Conservation (phyloP, 257 asterid genomes). For the Ilex asprella region DNA sequence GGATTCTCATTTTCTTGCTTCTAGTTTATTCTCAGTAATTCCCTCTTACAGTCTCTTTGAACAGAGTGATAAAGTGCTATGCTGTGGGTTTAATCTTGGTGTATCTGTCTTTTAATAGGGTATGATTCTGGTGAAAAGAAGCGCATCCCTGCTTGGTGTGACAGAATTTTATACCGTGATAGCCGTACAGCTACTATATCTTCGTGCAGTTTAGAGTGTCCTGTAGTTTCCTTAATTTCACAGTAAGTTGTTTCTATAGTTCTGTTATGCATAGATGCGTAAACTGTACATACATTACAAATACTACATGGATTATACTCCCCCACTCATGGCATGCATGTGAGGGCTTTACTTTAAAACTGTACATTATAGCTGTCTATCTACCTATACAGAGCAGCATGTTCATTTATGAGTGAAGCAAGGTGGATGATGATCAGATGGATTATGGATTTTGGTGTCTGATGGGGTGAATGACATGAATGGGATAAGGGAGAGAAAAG, state of each 20-base stretch:
- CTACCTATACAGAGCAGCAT: too few species aligned
- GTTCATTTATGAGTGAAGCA: too few species aligned
- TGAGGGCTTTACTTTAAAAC: too few species aligned
- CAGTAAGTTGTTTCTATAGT: conserved; percentile 53
- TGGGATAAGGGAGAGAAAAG: too few species aligned
- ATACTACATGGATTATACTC: too few species aligned
- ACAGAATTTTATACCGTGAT: conserved; percentile 90
- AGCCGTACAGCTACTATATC: conserved; percentile 60
- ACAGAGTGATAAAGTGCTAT: not conserved
- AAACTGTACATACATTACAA: not conserved
- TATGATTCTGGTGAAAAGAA: conserved; percentile 99
- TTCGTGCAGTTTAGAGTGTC: conserved; percentile 85
- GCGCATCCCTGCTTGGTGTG: conserved; percentile 99
- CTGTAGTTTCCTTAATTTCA: conserved; percentile 65
- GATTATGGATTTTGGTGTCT: too few species aligned
- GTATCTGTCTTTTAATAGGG: conserved; percentile 39
- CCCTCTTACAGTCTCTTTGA: not conserved
- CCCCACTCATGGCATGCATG: too few species aligned
- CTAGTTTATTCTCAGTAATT: not conserved
- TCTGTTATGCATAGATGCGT: not conserved
- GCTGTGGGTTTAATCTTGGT: conserved; percentile 16
- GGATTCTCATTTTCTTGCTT: not conserved
- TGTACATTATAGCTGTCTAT: too few species aligned
- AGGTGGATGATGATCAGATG: too few species aligned
- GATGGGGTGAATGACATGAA: too few species aligned